Percentiles rank a stretch among this genome's conserved stretches.
Conservation (phyloP, 768 basidiomycete genomes). For the Exidia glandulosa region DNA sequence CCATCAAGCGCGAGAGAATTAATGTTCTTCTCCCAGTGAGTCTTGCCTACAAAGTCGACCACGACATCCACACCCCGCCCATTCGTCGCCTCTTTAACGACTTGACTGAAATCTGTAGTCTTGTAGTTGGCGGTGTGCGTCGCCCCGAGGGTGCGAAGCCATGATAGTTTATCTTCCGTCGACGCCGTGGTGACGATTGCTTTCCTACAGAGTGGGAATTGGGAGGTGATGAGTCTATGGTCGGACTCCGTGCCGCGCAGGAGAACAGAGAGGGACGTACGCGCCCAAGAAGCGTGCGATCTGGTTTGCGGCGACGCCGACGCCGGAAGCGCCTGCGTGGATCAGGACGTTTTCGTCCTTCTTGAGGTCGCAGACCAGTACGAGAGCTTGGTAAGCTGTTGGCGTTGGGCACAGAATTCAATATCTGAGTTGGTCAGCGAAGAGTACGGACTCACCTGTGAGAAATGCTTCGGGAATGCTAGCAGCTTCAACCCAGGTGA, state of each 20-base stretch:
- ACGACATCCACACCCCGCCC: constrained; percentile 71
- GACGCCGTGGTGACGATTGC: constrained; percentile 82
- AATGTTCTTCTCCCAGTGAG: constrained; percentile 65
- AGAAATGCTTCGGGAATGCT: constrained; percentile 82
- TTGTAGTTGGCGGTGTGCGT: constrained; percentile 80
- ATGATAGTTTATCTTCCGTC: constrained; percentile 69
- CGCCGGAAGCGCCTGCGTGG: constrained; percentile 87
- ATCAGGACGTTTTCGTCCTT: constrained; percentile 67
- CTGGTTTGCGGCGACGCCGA: constrained; percentile 82
- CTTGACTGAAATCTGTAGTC: constrained; percentile 66
- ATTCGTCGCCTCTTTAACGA: constrained; percentile 55
- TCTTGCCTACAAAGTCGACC: constrained; percentile 74
- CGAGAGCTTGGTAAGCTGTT: constrained; percentile 54
- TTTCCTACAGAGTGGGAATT: constrained; percentile 30
- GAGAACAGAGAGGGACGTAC: constrained; percentile 32
- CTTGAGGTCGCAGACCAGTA: constrained; percentile 58
- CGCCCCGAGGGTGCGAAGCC: constrained; percentile 56
- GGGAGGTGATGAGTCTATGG: constrained; percentile 1
- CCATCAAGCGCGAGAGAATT: constrained; percentile 61
- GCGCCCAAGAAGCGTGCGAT: constrained; percentile 64
- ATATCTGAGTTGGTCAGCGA: background rate
- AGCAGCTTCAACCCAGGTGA: constrained; percentile 79
- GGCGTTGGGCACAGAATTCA: background rate
- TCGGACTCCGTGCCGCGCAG: constrained; percentile 1
- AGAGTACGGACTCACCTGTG: constrained; percentile 44